These are phyloP conservation scores for Trypanosoma cruzi DNA, from an alignment of 208 protist species.

Conservation along the genomic window DNA sequence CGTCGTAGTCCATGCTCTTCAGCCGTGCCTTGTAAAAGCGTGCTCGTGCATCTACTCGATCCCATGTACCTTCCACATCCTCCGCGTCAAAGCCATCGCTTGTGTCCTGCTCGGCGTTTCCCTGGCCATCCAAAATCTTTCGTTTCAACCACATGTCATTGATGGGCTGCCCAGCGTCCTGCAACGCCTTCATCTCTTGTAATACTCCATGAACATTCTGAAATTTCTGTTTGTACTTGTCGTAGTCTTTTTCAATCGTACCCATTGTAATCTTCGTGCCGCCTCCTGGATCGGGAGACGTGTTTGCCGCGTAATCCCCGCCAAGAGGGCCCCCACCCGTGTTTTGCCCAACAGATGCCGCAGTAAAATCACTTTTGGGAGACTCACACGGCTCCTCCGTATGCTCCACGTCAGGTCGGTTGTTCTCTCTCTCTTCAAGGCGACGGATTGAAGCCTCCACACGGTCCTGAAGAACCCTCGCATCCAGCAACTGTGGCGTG, in stretches of 20 bases:
- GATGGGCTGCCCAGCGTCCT: constrained; percentile 70
- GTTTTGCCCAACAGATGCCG: background rate
- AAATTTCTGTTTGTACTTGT: constrained; percentile 76
- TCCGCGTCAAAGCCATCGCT: constrained; percentile 73
- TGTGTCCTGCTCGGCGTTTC: constrained; percentile 45
- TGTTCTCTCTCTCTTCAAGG: constrained; percentile 25
- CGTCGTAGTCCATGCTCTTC: constrained; percentile 90
- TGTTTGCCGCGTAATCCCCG: constrained; percentile 22
- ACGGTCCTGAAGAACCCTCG: constrained; percentile 66
- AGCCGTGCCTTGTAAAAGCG: constrained; percentile 89
- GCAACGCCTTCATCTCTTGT: constrained; percentile 76
- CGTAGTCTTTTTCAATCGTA: constrained; percentile 56
- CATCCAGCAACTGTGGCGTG: constrained; percentile 66
- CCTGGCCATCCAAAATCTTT: constrained; percentile 46
- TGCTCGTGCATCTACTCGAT: constrained; percentile 77
- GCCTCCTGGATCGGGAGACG: constrained; percentile 14
- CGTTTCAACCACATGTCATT: constrained; percentile 84
- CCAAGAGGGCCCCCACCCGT: constrained; percentile 29
- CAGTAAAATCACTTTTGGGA: constrained; percentile 25
- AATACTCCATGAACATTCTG: constrained; percentile 73
- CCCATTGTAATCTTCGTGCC: constrained; percentile 23
- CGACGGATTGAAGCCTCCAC: constrained; percentile 56
- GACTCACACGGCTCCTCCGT: constrained; percentile 24
- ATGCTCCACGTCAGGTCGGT: constrained; percentile 1
- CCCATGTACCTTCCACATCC: constrained; percentile 84